Evolutionary conservation across 1,284 basidiomycete genomes (phyloP).

Genomic region (Tylopilus sp.): DNA sequence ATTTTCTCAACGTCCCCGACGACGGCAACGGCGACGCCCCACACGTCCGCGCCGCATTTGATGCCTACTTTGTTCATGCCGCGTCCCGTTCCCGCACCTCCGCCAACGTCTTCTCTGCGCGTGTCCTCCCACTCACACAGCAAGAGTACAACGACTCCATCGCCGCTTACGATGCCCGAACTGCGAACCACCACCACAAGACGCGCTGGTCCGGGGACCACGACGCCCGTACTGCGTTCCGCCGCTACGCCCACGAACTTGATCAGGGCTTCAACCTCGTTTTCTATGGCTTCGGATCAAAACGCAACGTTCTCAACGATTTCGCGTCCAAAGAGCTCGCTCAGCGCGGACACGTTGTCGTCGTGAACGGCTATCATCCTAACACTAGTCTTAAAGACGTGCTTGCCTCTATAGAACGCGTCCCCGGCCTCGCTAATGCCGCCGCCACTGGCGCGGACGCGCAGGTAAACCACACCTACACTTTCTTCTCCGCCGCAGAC

Average conservation of each 20-base stretch:
- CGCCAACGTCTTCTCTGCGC: conserved; percentile 69
- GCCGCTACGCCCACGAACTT: conserved; percentile 68
- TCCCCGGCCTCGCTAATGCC: conserved; percentile 50
- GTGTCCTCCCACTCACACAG: conserved; percentile 62
- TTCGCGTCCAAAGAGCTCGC: conserved; percentile 60
- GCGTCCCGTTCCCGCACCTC: conserved; percentile 68
- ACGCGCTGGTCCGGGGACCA: conserved; percentile 31
- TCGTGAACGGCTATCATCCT: conserved; percentile 80
- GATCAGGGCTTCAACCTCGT: conserved; percentile 80
- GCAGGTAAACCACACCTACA: conserved; percentile 60
- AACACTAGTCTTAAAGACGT: conserved; percentile 68
- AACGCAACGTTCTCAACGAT: conserved; percentile 67
- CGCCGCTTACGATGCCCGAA: conserved; percentile 32
- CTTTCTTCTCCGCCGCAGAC: conserved; percentile 49
- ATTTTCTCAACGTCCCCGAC: conserved; percentile 14
- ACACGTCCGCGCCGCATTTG: conserved; percentile 54
- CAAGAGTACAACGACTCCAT: conserved; percentile 59
- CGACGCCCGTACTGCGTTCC: conserved; percentile 45
- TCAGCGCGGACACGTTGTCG: conserved; percentile 64
- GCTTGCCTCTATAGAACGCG: conserved; percentile 59
- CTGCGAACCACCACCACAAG: conserved; percentile 22
- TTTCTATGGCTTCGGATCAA: conserved; percentile 86
- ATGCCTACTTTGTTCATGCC: conserved; percentile 76
- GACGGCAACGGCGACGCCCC: conserved; percentile 3
- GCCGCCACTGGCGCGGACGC: conserved; percentile 48